phyloP scores from a whole-genome alignment of 208 protist genomes.

The Vickermania ingenoplastis region DNA sequence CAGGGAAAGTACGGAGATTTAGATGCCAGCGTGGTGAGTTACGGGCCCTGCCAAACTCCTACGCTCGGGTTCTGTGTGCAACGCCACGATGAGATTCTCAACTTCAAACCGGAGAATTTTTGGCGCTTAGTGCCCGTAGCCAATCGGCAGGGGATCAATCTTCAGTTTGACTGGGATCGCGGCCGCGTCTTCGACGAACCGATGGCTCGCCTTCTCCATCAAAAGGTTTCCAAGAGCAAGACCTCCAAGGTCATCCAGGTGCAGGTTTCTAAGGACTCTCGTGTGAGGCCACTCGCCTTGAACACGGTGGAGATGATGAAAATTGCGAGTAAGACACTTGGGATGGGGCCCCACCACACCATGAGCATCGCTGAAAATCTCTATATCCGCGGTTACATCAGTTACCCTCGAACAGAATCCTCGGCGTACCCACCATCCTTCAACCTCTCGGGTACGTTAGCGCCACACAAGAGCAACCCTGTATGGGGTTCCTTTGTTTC shows the following conservation, averaged over 20 bases:
- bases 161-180: slow-evolving; percentile 86
- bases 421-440: slow-evolving; percentile 90
- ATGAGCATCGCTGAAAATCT: slow-evolving; percentile 94
- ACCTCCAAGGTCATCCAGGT: slow-evolving; percentile 59
- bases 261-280: slow-evolving; percentile 40
- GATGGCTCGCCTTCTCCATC: slow-evolving; percentile 59
- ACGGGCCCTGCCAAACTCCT: slow-evolving; percentile 96
- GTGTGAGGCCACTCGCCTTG: slow-evolving; percentile 71
- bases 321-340: slow-evolving; percentile 66
- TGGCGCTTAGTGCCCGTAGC: slow-evolving; percentile 69
- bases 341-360: slow-evolving; percentile 86
- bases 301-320: slow-evolving; percentile 96
- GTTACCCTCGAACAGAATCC: slow-evolving; percentile 95
- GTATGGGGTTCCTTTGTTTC: slow-evolving; percentile 73
- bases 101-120: slow-evolving; percentile 89
- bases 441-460: slow-evolving; percentile 57
- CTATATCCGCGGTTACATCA: slow-evolving; percentile 96
- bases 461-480: slow-evolving; percentile 36
- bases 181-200: slow-evolving; percentile 86
- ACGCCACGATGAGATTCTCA: slow-evolving; percentile 86
- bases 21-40: slow-evolving; percentile 86
- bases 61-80: slow-evolving; percentile 92
- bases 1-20: slow-evolving; percentile 86
- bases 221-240: slow-evolving; percentile 43
- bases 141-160: slow-evolving; percentile 39